A percentile compares a stretch with the other conserved stretches of the same genome.
phyloP scores from a whole-genome alignment of 306 rosid species.

The Cucumis hystrix region DNA sequence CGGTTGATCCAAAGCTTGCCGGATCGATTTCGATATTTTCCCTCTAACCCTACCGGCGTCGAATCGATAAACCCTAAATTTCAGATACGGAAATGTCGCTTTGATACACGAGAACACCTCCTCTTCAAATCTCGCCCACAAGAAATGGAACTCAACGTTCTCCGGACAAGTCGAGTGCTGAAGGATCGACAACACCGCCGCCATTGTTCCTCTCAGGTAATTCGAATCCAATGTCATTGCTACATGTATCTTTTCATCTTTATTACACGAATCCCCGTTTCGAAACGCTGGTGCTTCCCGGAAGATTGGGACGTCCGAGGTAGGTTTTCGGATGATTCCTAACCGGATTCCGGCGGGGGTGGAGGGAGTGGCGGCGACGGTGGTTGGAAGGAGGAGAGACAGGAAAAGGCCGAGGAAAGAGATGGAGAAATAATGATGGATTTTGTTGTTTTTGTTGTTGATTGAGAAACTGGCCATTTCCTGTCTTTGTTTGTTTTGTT shows the following conservation, averaged over 20 bases:
- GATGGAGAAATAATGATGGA: neutral
- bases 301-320: constrained; percentile 27
- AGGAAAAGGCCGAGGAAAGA: constrained; percentile 48
- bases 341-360: constrained; percentile 19
- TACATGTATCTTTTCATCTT: constrained; percentile 39
- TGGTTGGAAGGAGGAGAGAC: constrained; percentile 15
- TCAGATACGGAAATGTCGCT: constrained; percentile 69
- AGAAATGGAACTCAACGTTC: constrained; percentile 56
- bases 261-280: constrained; percentile 38
- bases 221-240: constrained; percentile 80
- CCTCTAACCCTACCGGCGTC: constrained; percentile 49
- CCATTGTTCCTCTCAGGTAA: constrained; percentile 73
- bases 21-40: constrained; percentile 62
- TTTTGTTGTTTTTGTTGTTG: neutral
- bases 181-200: constrained; percentile 64
- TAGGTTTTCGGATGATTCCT: constrained; percentile 35
- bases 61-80: constrained; percentile 51
- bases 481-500: constrained; percentile 21
- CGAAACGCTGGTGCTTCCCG: constrained; percentile 65
- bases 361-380: neutral
- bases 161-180: constrained; percentile 73
- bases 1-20: constrained; percentile 79
- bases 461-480: constrained; percentile 56
- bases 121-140: constrained; percentile 51
- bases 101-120: constrained; percentile 51